Conservation (phyloP, 2,329 filamentous ascomycete species). For the Cladosporium colombiae region DNA sequence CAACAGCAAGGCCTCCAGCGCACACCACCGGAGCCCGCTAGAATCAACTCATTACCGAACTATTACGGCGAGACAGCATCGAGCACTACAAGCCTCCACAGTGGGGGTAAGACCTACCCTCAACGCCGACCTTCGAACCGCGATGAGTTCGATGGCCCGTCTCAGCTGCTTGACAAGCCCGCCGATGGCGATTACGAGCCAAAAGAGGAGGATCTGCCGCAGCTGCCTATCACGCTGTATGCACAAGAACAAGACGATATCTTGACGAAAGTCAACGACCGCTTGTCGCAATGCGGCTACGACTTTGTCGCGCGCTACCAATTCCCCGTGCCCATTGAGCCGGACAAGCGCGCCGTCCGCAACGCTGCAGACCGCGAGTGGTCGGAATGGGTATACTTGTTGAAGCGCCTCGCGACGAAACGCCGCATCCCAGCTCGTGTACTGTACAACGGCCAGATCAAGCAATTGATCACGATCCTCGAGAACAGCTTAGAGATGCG, state of each 20-base stretch:
- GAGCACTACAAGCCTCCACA: slow-evolving; percentile 28
- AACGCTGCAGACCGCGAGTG: slow-evolving; percentile 77
- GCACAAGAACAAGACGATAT: slow-evolving; percentile 84
- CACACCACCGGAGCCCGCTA: slow-evolving; percentile 34
- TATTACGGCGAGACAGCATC: slow-evolving; percentile 30
- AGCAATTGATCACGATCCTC: slow-evolving; percentile 83
- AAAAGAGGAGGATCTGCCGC: slow-evolving; percentile 77
- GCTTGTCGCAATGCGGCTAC: slow-evolving; percentile 81
- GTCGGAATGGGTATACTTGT: slow-evolving; percentile 88
- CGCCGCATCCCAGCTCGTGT: slow-evolving; percentile 80
- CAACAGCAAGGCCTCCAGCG: slow-evolving; percentile 31
- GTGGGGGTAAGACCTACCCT: slow-evolving; percentile 33
- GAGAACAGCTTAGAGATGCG: slow-evolving; percentile 89
- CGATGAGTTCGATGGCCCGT: slow-evolving; percentile 86
- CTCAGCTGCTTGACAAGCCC: slow-evolving; percentile 76
- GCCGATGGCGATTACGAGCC: slow-evolving; percentile 69
- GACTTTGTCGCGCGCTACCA: slow-evolving; percentile 91
- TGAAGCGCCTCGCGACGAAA: slow-evolving; percentile 84
- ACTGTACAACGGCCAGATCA: slow-evolving; percentile 84
- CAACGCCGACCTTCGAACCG: slow-evolving; percentile 76
- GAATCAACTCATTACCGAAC: slow-evolving; percentile 28
- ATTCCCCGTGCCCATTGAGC: slow-evolving; percentile 81
- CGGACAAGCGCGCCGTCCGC: slow-evolving; percentile 77
- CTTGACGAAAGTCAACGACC: slow-evolving; percentile 77
- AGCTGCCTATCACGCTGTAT: slow-evolving; percentile 78